Evolutionary conservation across 768 basidiomycete species (phyloP).

Genomic region (Amylocystis lapponica): DNA sequence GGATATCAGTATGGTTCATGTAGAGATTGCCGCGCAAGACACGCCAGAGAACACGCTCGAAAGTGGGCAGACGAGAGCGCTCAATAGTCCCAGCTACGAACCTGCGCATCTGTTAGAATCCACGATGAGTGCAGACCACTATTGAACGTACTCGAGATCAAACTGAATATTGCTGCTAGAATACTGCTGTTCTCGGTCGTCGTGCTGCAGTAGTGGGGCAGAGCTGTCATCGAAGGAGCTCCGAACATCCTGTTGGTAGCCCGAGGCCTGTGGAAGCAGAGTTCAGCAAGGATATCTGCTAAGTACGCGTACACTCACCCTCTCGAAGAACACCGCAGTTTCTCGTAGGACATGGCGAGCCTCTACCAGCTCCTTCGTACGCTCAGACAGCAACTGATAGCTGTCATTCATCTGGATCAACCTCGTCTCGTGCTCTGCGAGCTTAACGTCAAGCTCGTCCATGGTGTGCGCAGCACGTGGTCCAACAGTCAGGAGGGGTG

Average conservation of each 20-base stretch:
- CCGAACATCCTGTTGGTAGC: slow-evolving; percentile 72
- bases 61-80: slow-evolving; percentile 83
- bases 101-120: slow-evolving; percentile 30
- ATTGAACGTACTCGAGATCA: slow-evolving; percentile 73
- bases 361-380: slow-evolving; percentile 83
- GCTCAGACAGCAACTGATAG: slow-evolving; percentile 83
- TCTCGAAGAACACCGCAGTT: slow-evolving; percentile 94
- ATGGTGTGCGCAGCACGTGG: slow-evolving; percentile 90
- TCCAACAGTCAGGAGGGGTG: slow-evolving; percentile 82
- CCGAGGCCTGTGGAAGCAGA: slow-evolving; percentile 54
- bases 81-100: slow-evolving; percentile 98
- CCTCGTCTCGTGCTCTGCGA: slow-evolving; percentile 82
- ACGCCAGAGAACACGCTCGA: slow-evolving; percentile 97
- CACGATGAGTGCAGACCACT: neutral
- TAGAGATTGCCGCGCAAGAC: slow-evolving; percentile 96
- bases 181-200: slow-evolving; percentile 72
- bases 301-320: slow-evolving; percentile 37
- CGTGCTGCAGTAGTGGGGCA: slow-evolving; percentile 86
- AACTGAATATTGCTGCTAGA: slow-evolving; percentile 51
- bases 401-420: slow-evolving; percentile 88
- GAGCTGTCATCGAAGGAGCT: slow-evolving; percentile 89
- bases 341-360: slow-evolving; percentile 92
- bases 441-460: slow-evolving; percentile 86
- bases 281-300: slow-evolving; percentile 5
- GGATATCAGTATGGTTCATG: slow-evolving; percentile 98